Evolutionary conservation across 352 stramenopile species (phyloP), one percentile per base, ranked within the genome.

Genomic region (Phytophthora foliorum): DNA sequence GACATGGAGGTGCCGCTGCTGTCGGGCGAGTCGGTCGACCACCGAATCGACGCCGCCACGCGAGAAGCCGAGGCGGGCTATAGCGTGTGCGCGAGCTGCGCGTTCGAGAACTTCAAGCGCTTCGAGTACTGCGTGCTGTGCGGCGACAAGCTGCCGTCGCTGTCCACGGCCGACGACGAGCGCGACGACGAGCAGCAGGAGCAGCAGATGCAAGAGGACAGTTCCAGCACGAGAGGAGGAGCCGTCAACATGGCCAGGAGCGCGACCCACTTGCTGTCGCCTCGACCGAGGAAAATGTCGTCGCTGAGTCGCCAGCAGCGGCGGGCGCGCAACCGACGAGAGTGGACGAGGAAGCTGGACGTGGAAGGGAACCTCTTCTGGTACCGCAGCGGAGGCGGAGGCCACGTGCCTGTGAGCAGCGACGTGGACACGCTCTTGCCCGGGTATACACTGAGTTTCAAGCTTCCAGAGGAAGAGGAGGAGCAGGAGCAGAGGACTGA

Each of bases 41-140:
- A 92, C 57, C 84, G 84, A 29, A 86, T 92, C 34, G 81, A 92
- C 52, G 84, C 80, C 7, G 84, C 77, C 13, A 88, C 80, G 7
- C 60, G 81, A 65, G 82, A 92, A 63, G 86, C 82, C 2, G 81
- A 88, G 53, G 80, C 63, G 0, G 86, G 86, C 2, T 88, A 76
- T 45, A 75, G 57, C 2, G 57, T 74, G 0, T 93, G 86, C 57
- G 19, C 49, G 0, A 81, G 68, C 19, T 93, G 86, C 42, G 78
- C 69, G 22, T 93, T 93, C 59, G 86, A 92, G 48, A 93, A 93
- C 72, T 93, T 93, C 71, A 84, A 76, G 57, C 78, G 82, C 45
- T 84, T 88, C 58, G 67, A 77, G 25, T 75, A 89, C 63, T 93
- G 86, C 59, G 79, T 78, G 17, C 63, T 92, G 11, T 93, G 86